Evolutionary conservation across 371 early-diverging fungal species (phyloP).

Genomic region (Syncephalastrum contaminatum): DNA sequence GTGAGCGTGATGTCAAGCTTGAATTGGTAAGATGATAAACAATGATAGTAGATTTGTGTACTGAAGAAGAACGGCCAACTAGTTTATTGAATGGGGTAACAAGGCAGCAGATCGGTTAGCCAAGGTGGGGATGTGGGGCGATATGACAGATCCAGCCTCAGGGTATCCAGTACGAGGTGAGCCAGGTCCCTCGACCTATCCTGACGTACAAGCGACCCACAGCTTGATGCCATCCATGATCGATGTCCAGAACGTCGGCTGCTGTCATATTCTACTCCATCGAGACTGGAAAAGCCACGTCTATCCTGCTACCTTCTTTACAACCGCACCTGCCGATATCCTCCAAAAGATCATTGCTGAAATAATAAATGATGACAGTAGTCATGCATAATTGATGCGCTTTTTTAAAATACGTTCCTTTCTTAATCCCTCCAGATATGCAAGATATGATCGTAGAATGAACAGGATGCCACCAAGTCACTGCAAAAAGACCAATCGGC

Average conservation of each 20-base stretch:
- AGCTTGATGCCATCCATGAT: conserved; percentile 63
- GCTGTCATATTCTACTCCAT: conserved; percentile 82
- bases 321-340: conserved; percentile 72
- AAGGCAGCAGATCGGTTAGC: conserved; percentile 52
- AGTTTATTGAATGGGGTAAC: conserved; percentile 79
- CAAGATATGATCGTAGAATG: conserved; percentile 90
- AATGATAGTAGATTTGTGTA: neutral
- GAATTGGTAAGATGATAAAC: conserved; percentile 57
- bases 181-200: conserved; percentile 76
- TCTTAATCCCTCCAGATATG: conserved; percentile 66
- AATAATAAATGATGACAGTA: conserved; percentile 1
- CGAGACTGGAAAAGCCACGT: conserved; percentile 85
- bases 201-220: conserved; percentile 83
- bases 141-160: conserved; percentile 91
- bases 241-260: conserved; percentile 74
- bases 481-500: conserved; percentile 80
- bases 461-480: conserved; percentile 79
- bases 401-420: too few species aligned
- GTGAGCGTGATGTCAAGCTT: conserved; percentile 78
- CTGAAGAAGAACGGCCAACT: conserved; percentile 2
- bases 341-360: conserved; percentile 44
- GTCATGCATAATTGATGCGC: too few species aligned
- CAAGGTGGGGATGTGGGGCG: conserved; percentile 78
- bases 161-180: conserved; percentile 77
- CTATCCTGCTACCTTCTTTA: conserved; percentile 88